Conservation (phyloP, 495 filamentous ascomycete species). For the Aspergillus asperescens region DNA sequence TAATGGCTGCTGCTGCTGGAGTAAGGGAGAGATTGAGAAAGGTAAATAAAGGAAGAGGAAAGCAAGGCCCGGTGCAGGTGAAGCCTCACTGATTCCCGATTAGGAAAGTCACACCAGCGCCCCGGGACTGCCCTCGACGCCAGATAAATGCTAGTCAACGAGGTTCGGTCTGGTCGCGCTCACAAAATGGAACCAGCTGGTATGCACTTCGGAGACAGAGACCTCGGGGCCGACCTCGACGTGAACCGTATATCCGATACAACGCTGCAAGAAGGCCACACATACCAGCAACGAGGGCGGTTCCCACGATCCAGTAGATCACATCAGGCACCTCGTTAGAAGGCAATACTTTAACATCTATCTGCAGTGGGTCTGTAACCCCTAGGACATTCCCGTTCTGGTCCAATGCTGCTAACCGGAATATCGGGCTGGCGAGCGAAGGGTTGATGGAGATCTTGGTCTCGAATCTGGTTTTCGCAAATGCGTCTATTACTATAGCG, state of each 20-base stretch:
- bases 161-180: not conserved
- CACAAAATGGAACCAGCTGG: constrained; percentile 15
- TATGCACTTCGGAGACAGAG: constrained; percentile 13
- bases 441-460: constrained; percentile 20
- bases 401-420: constrained; percentile 24
- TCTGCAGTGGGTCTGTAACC: constrained; percentile 17
- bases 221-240: not conserved
- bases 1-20: too few species aligned
- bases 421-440: constrained; percentile 7
- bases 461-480: constrained; percentile 23
- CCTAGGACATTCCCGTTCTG: constrained; percentile 19
- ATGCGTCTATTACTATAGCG: constrained; percentile 4
- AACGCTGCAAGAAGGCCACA: constrained; percentile 13
- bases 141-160: not conserved
- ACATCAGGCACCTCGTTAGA: constrained; percentile 3
- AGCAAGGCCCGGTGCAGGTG: too few species aligned
- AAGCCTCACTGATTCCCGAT: too few species aligned
- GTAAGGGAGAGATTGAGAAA: too few species aligned
- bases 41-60: too few species aligned
- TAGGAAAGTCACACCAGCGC: too few species aligned
- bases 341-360: not conserved
- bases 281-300: constrained; percentile 10
- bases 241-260: constrained; percentile 8
- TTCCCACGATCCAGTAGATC: constrained; percentile 15
- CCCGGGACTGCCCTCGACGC: not conserved